Evolutionary conservation across 164 flowering plant species (phyloP), one percentile per base, ranked within the genome.

Genomic region (Nymphaea thermarum): DNA sequence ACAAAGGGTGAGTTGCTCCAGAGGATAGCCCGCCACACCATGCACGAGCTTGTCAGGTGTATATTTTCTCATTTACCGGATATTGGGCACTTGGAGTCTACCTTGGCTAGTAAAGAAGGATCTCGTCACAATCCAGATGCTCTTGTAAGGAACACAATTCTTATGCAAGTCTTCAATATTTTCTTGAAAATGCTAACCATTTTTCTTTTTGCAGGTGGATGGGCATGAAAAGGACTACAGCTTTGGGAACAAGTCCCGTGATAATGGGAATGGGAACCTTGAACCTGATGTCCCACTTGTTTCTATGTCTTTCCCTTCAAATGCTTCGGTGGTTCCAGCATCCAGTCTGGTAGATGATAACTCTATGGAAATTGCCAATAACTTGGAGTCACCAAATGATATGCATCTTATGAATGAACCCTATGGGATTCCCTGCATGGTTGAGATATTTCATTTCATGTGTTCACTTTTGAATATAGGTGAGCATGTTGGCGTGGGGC

Each of bases 1-100:
- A 64, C 72, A 4, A 82, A 82, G 65, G 77, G 85, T n/a, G 85
- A 82, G 74, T 72, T 82, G 65, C 73, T 82, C 68, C 85, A 82
- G 74, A 74, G 83, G 17, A 78, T 82, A 71, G 85, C 83, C 25
- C 85, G 85, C n/a, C 80, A 80, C 63, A 75, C 83, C 17, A 82
- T 80, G 83, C 85, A 80, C 69, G 85, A 82, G 65, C 80, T 82
- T 47, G 74, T 82, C 43, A 66, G 82, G 70, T 82, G 82, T 68
- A 77, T 82, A 36, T 82, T 82, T 71, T 75, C 77, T 60, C 82
- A 77, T 59, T 66, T 78, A 47, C 69, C 75, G 51, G 71, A 73
- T 65, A 62, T 78, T 73, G 71, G 67, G 42, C n/a, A 63, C 41
- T 65, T 68, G 5, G 73, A 76, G 60, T 59, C 25, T 17, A 62